Conservation (phyloP, 2,329 filamentous ascomycete genomes). For the Ascochyta clinopodiicola region DNA sequence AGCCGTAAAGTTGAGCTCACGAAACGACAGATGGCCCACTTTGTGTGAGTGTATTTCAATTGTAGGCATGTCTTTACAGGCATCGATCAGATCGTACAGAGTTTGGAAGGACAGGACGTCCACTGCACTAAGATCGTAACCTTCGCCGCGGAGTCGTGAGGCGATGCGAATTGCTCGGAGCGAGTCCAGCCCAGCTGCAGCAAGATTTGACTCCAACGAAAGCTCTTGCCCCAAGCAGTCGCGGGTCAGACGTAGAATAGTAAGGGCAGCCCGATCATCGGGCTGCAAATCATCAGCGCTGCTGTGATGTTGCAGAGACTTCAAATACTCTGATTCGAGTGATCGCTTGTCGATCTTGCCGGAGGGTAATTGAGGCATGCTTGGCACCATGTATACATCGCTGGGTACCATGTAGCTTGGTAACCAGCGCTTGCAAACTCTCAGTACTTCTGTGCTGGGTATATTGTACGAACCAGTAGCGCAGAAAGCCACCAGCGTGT, state of each 20-base stretch:
- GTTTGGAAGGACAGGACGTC: conserved; percentile 67
- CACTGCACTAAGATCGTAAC: conserved; percentile 63
- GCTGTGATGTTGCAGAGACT: conserved; percentile 24
- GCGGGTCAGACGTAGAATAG: conserved; percentile 53
- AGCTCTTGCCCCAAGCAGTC: conserved; percentile 52
- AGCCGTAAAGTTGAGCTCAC: neutral
- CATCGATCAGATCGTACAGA: conserved; percentile 40
- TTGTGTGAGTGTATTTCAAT: neutral
- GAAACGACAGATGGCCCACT: neutral
- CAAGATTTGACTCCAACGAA: conserved; percentile 53
- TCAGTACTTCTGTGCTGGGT: conserved; percentile 56
- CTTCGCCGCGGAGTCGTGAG: conserved; percentile 65
- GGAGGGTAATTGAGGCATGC: conserved; percentile 78
- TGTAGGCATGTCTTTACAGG: conserved; percentile 21
- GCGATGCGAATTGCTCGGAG: conserved; percentile 68
- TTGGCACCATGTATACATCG: conserved; percentile 68
- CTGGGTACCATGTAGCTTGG: conserved; percentile 83
- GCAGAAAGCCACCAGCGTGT: conserved; percentile 77
- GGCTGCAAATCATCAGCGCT: conserved; percentile 14
- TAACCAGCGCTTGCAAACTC: conserved; percentile 75
- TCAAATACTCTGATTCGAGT: conserved; percentile 64
- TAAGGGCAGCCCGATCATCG: conserved; percentile 18
- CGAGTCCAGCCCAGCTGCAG: conserved; percentile 70
- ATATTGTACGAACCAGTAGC: conserved; percentile 57
- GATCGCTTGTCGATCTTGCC: conserved; percentile 80